A percentile compares a stretch with the other conserved stretches of the same genome.
phyloP scores from a whole-genome alignment of 2,329 filamentous ascomycete genomes.

The Trichoderma sp. region DNA sequence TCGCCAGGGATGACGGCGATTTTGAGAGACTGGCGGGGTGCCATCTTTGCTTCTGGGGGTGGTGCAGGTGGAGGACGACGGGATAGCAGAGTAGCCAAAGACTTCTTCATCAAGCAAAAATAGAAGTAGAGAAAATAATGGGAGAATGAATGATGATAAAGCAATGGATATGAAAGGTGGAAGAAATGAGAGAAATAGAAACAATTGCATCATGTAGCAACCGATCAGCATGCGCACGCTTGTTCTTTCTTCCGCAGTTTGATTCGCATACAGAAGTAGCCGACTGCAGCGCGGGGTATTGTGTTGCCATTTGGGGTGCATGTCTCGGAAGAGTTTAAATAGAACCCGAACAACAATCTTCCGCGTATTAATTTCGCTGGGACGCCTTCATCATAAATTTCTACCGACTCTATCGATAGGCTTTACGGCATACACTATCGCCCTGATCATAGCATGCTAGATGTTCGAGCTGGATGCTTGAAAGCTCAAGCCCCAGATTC shows the following conservation, averaged over 20 bases:
- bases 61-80: background rate
- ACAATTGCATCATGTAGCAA: background rate
- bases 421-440: background rate
- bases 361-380: background rate
- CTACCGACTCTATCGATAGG: background rate
- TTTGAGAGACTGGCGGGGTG: constrained; percentile 27
- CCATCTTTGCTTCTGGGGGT: background rate
- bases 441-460: background rate
- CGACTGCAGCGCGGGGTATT: constrained; percentile 1
- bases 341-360: background rate
- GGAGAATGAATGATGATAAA: background rate
- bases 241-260: constrained; percentile 6
- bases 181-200: background rate
- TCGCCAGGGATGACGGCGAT: constrained; percentile 57
- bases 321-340: background rate
- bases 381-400: background rate
- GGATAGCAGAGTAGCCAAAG: background rate
- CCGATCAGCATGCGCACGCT: constrained; percentile 4
- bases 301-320: background rate
- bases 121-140: background rate
- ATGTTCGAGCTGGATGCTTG: background rate
- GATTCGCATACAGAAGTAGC: constrained; percentile 6
- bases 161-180: background rate
- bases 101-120: background rate
- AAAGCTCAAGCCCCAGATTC: background rate